These are phyloP conservation scores for Symbiotaphrina buchneri DNA, from an alignment of 495 filamentous ascomycete genomes.

Conservation along the genomic window DNA sequence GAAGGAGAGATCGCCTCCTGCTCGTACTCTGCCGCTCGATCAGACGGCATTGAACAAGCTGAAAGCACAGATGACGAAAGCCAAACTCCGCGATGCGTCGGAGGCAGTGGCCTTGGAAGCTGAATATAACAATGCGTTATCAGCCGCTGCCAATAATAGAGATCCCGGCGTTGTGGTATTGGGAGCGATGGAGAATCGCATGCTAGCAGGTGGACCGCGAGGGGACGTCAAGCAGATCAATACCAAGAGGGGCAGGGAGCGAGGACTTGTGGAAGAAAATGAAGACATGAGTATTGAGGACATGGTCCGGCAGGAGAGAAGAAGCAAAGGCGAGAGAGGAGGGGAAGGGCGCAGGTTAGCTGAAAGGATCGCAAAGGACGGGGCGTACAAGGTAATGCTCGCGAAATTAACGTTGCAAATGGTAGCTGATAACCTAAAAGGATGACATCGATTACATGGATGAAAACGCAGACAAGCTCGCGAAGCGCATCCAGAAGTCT, in stretches of 20 bases:
- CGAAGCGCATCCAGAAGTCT: conserved; percentile 71
- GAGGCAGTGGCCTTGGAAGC: conserved; percentile 61
- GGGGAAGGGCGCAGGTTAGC: conserved; percentile 68
- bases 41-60: conserved; percentile 68
- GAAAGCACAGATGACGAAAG: conserved; percentile 85
- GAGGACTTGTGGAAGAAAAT: conserved; percentile 66
- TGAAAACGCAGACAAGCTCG: conserved; percentile 80
- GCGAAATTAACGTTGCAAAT: not conserved
- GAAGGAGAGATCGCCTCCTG: conserved; percentile 16
- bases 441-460: conserved; percentile 94
- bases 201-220: conserved; percentile 50
- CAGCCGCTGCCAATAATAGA: conserved; percentile 30
- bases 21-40: conserved; percentile 30
- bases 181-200: conserved; percentile 68
- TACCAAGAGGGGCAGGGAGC: conserved; percentile 56
- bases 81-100: conserved; percentile 54
- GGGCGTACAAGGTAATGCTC: conserved; percentile 51
- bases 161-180: conserved; percentile 54
- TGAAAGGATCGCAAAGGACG: conserved; percentile 81
- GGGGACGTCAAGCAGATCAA: conserved; percentile 56
- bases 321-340: conserved; percentile 54
- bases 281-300: conserved; percentile 92
- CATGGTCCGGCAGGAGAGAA: conserved; percentile 83
- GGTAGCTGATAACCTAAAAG: conserved; percentile 12
- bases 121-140: conserved; percentile 56